Evolutionary conservation across 805 yeast species (phyloP), one percentile per base, ranked within the genome.

Genomic region (Starmerella scarabaei): DNA sequence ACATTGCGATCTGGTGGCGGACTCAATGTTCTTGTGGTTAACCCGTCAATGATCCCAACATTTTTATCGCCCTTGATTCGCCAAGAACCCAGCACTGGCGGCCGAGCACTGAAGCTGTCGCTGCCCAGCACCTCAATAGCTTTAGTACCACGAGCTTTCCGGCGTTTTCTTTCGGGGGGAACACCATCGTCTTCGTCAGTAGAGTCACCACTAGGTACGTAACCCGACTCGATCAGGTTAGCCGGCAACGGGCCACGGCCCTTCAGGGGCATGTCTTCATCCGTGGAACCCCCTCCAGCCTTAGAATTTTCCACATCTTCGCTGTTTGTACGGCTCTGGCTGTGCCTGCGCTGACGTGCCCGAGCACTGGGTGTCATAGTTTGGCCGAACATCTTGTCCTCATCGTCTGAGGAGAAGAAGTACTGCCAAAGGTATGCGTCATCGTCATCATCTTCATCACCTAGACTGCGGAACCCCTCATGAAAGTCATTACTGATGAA

Each of bases 1-100:
- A n/a, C n/a, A n/a, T n/a, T n/a, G n/a, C n/a, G n/a, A 7, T 29
- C 17, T 33, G 47, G 41, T 31, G 68, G 65, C 3, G 80, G 79
- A 47, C 73, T 64, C 47, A 88, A 64, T 2, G 93, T 79, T 40
- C 95, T 69, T 0, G 97, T 91, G 0, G 94, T 77, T 23, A 83
- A 69, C 4, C 98, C 98, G 58, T 88, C 97, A 54, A 88, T 88
- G 43, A 88, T 84, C 18, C 95, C 93, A 59, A 81, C 84, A 52
- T 83, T 77, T 41, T 60, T 62, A 37, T 73, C 73, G 37, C 78
- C 73, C 5, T 93, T 78, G 27, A 80, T 76, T 14, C 38, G 40
- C 93, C 96, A 88, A 2, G 94, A 79, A 0, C 96, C 97, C 42
- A 88, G 65, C 21, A 82, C 72, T 2, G 98, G 98, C 4, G 97